Base-by-base conservation (phyloP, 257 asterid species). In the Plantago elongata region DNA sequence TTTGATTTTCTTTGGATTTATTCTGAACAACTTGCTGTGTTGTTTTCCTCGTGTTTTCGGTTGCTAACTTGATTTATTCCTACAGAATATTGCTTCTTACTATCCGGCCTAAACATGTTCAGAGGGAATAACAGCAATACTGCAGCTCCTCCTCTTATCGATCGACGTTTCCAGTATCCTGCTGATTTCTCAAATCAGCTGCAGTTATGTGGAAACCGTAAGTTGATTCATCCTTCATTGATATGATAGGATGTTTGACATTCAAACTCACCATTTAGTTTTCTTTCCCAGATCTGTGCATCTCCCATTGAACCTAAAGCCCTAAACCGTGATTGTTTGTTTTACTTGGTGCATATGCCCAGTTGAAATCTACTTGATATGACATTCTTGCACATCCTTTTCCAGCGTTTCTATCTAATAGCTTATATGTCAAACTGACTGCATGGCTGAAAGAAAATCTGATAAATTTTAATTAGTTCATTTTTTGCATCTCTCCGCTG, bases 161-260 rank as follows among this genome's bases (percentile, higher is more conserved):
- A 75, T 30, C 77, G 54, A 50, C 74, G 61, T 58, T 79, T 80
- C 74, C 89, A 65, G 73, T 81, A 69, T 73, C 81, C 86, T 18
- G 59, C 79, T 47, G 78, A 61, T 47, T 76, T 72, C 58, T 65
- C 95, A 47, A 85, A 85, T 72, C 96, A 83, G 77, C 83, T 63
- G 38, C 95, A 80, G 69, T 73, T 80, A 58, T 75, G 79, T 72
- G 87, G 84, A 80, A 80, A 81, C 46, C 58, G 97, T 90, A 69
- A 78, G 96, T 85, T 69, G 11, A 45, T 34, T 34, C 40, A 4
- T 7, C 43, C 13, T 11, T 27, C 59, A 54, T 1, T 51, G 0
- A 17, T 7, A 7, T 51, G 7, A 18, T 7, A 14, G 13, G 29
- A 51, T 51, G 29, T 51, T 51, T 51, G 38, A 13, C 14, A 29